Evolutionary conservation across 2,329 filamentous ascomycete genomes (phyloP), one percentile per base, ranked within the genome.

Genomic region (Plenodomus biglobosus): DNA sequence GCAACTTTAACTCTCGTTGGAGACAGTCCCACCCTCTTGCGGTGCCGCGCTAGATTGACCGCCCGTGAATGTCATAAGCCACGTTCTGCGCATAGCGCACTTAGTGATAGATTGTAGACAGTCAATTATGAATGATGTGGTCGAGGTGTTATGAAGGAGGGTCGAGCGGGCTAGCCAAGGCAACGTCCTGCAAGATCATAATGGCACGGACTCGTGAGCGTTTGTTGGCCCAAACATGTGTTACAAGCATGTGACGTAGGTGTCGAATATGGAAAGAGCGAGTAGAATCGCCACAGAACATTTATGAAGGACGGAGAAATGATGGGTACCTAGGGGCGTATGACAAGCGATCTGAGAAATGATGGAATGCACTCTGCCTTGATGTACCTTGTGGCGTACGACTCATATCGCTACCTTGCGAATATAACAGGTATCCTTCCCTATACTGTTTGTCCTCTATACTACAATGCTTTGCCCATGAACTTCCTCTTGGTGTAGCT

Each of bases 401-500:
- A 20, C 40, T 32, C 27, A 32, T 10, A 18, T 21, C 11, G 8
- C 16, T 24, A 27, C 16, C 15, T 3, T 27, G 5, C 5, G 17
- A 11, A 8, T 40, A 5, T 24, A 3, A 19, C 15, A 19, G 17
- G 7, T 19, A n/a, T 21, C 24, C 3, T 50, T 32, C 13, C 11
- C 27, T 11, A 10, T 6, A 32, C 27, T 15, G 3, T 15, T 8
- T 10, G 15, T 32, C 3, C 27, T 32, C 11, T 15, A 7, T 11
- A 8, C 42, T 66, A 72, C 60, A 73, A 60, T 17, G 75, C 68
- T 84, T 97, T 97, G 73, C 92, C 92, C 94, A 99, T 97, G 71
- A 99, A 99, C 84, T 96, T 96, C 77, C 94, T 86, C 85, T 97
- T 97, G 44, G 89, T 90, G 73, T 96, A 99, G 80, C 94, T 97